Evolutionary conservation across 306 rosid species (phyloP).

Genomic region (Trichosanthes cucumerina): DNA sequence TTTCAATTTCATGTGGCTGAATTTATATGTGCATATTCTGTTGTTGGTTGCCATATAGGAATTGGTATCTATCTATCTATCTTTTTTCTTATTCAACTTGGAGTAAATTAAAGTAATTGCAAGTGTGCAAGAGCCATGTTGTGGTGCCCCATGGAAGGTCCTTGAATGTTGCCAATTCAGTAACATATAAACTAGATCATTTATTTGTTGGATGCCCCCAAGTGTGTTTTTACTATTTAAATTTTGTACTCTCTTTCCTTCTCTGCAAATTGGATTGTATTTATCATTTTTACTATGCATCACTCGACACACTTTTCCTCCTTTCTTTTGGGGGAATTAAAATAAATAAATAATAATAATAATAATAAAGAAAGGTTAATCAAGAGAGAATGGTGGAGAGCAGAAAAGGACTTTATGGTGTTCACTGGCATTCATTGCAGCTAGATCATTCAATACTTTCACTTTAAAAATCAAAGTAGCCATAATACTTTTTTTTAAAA

Average conservation of each 20-base stretch:
- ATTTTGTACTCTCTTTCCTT: background rate
- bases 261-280: conserved; percentile 5
- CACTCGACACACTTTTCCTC: background rate
- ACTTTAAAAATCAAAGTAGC: background rate
- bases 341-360: background rate
- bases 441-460: conserved; percentile 7
- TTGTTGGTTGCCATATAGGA: background rate
- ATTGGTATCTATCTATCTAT: too few relatives aligned
- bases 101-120: background rate
- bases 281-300: conserved; percentile 6
- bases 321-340: background rate
- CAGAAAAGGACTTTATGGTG: conserved; percentile 11
- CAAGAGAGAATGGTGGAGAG: conserved; percentile 6
- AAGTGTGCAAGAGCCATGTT: background rate
- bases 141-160: conserved; percentile 7
- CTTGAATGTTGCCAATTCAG: conserved; percentile 5
- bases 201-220: background rate
- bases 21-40: background rate
- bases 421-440: conserved; percentile 4
- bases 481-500: background rate
- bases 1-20: background rate
- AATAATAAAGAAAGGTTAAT: background rate
- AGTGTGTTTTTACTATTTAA: background rate
- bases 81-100: background rate
- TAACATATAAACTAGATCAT: conserved; percentile 10